Percentiles rank a stretch among this genome's conserved stretches.
Conservation (phyloP, 2,329 filamentous ascomycete species). For the Diplodia mutila region DNA sequence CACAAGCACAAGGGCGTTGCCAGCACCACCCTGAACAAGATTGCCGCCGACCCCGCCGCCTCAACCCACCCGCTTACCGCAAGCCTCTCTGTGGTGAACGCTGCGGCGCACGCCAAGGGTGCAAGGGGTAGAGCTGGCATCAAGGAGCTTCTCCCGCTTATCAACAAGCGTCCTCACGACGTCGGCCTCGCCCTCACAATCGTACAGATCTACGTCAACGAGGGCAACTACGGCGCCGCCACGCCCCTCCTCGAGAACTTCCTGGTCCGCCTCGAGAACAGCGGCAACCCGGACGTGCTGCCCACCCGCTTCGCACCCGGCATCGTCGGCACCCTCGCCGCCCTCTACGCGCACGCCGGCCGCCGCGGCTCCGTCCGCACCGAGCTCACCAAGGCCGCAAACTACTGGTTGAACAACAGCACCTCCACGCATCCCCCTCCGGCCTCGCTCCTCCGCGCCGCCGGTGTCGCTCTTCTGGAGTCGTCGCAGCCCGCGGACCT, state of each 20-base stretch:
- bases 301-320: conserved; percentile 83
- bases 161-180: conserved; percentile 77
- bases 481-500: conserved; percentile 73
- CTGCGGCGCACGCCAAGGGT: conserved; percentile 72
- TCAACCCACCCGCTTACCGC: conserved; percentile 57
- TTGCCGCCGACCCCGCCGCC: conserved; percentile 36
- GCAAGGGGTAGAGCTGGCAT: conserved; percentile 68
- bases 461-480: conserved; percentile 79
- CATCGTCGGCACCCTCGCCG: conserved; percentile 76
- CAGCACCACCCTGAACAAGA: conserved; percentile 54
- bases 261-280: conserved; percentile 70
- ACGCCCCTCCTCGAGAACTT: conserved; percentile 76
- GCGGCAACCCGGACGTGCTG: conserved; percentile 58
- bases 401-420: conserved; percentile 71
- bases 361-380: conserved; percentile 71
- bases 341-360: conserved; percentile 76
- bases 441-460: conserved; percentile 74
- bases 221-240: conserved; percentile 72
- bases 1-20: conserved; percentile 70
- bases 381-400: conserved; percentile 77
- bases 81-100: conserved; percentile 66
- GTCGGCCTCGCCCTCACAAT: conserved; percentile 79
- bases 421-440: conserved; percentile 39
- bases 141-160: conserved; percentile 68
- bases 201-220: conserved; percentile 77